These are phyloP conservation scores for Oropetium thomaeum DNA, from an alignment of 176 grass and related monocot genomes.

Conservation along the genomic window DNA sequence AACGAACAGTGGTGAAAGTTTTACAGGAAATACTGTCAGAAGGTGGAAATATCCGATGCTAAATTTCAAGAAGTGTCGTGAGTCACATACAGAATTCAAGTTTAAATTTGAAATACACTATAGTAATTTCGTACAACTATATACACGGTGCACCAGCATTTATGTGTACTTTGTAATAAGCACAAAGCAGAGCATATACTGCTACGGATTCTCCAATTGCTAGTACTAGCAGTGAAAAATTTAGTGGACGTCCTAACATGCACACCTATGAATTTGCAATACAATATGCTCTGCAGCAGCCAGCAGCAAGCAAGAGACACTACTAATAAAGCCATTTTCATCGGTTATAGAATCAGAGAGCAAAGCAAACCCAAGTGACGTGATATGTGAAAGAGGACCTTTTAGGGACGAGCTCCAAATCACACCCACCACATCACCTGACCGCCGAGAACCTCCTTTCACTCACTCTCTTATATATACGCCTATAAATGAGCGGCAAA, in stretches of 20 bases:
- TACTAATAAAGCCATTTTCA: constrained; percentile 41
- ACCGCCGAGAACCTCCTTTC: constrained; percentile 25
- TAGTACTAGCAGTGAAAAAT: too few species aligned
- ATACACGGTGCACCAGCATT: neutral
- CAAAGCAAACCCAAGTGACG: constrained; percentile 34
- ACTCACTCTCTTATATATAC: constrained; percentile 22
- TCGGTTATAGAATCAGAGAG: constrained; percentile 37
- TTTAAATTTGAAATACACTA: neutral
- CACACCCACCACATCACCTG: constrained; percentile 44
- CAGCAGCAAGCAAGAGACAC: constrained; percentile 36
- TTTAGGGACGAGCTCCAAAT: constrained; percentile 39
- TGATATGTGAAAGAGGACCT: constrained; percentile 35
- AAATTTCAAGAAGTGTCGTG: neutral
- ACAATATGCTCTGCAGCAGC: constrained; percentile 35
- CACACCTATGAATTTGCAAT: constrained; percentile 39
- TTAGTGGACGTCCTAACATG: constrained; percentile 25
- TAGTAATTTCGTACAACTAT: too few species aligned
- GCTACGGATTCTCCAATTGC: neutral
- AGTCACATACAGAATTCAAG: too few species aligned
- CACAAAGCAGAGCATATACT: constrained; percentile 27
- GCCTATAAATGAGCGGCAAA: constrained; percentile 75
- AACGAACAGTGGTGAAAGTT: neutral
- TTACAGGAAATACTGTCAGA: neutral
- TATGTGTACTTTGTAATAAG: constrained; percentile 11
- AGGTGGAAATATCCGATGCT: neutral